Conservation (phyloP, 192 early-diverging fungal genomes). For the Chytriomyces hyalinus region DNA sequence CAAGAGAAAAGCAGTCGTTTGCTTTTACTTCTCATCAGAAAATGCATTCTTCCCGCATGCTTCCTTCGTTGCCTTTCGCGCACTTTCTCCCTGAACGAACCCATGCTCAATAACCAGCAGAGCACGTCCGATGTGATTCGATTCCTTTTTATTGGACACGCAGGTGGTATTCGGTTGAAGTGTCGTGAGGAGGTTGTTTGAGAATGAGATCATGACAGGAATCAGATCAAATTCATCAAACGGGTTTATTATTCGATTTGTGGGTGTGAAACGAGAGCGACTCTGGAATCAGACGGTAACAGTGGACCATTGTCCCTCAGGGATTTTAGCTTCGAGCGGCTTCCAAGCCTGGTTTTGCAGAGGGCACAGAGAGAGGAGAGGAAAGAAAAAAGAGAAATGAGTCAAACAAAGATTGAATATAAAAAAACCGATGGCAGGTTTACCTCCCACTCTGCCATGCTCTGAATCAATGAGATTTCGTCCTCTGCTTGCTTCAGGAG, state of each 20-base stretch:
- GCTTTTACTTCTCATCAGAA: too few relatives aligned
- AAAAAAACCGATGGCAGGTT: constrained; percentile 42
- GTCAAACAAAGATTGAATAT: constrained; percentile 11
- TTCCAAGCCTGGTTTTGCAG: constrained; percentile 66
- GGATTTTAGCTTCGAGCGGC: constrained; percentile 75
- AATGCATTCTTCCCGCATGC: too few relatives aligned
- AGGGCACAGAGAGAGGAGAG: background rate
- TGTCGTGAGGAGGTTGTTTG: too few relatives aligned
- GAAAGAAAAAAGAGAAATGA: constrained; percentile 5
- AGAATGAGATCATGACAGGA: too few relatives aligned
- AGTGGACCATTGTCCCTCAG: constrained; percentile 81
- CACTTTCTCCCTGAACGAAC: too few relatives aligned
- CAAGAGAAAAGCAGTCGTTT: too few relatives aligned
- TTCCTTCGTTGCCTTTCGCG: too few relatives aligned
- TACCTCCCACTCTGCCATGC: constrained; percentile 89
- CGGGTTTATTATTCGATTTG: constrained; percentile 3
- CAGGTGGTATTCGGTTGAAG: too few relatives aligned
- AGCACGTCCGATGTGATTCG: too few relatives aligned
- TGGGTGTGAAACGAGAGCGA: background rate
- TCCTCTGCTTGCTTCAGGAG: constrained; percentile 86
- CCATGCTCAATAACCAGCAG: too few relatives aligned
- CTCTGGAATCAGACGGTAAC: constrained; percentile 12
- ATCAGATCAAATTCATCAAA: too few relatives aligned
- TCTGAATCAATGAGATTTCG: constrained; percentile 79
- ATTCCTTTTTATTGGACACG: too few relatives aligned